These are phyloP conservation scores for Alnus rubra DNA, from an alignment of 306 rosid species.

Conservation along the genomic window DNA sequence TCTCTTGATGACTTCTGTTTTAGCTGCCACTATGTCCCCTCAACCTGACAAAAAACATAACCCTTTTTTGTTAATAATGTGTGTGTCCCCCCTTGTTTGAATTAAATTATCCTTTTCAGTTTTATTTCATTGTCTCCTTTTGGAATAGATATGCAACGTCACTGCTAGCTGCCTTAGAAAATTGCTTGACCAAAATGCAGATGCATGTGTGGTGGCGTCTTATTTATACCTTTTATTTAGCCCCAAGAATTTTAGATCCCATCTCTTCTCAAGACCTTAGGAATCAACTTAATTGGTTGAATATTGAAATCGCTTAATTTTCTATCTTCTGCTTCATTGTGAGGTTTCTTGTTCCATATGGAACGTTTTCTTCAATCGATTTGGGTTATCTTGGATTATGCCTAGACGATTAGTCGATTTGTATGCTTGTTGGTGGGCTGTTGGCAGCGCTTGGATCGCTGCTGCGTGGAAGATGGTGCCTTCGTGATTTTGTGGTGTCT, in stretches of 20 bases:
- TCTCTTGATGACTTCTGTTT: background rate
- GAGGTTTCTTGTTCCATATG: too few species aligned
- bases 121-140: background rate
- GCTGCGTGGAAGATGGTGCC: too few species aligned
- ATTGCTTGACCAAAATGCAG: background rate
- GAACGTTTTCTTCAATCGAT: too few species aligned
- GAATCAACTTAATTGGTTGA: background rate
- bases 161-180: background rate
- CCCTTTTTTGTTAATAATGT: background rate
- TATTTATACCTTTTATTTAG: background rate
- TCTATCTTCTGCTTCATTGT: too few species aligned
- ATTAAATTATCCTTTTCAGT: background rate
- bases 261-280: background rate
- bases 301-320: background rate
- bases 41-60: background rate
- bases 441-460: too few species aligned
- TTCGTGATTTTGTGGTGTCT: too few species aligned
- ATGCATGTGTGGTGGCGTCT: background rate
- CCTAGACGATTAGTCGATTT: too few species aligned
- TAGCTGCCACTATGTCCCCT: background rate
- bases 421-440: too few species aligned
- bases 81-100: background rate
- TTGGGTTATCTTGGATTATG: too few species aligned
- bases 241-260: background rate
- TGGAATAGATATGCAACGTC: background rate